phyloP scores from a whole-genome alignment of 2,329 filamentous ascomycete genomes.

The Penicillium sp. region DNA sequence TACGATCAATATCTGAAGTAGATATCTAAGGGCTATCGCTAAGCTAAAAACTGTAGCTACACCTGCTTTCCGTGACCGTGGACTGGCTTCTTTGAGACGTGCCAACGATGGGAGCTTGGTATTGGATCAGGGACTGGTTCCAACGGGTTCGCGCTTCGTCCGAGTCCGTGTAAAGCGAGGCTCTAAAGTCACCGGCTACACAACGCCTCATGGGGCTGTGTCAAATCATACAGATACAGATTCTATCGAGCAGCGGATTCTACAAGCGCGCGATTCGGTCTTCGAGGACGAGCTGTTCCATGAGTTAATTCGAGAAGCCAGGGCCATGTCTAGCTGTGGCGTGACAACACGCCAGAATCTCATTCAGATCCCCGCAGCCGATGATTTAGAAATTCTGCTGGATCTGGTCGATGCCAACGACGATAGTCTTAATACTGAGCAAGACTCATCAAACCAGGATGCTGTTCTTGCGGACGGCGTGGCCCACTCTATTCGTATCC shows the following conservation, averaged over 20 bases:
- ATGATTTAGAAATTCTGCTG: conserved; percentile 64
- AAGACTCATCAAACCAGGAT: conserved; percentile 27
- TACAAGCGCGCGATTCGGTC: conserved; percentile 54
- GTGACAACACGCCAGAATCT: conserved; percentile 66
- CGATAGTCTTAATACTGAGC: conserved; percentile 32
- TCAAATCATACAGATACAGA: conserved; percentile 25
- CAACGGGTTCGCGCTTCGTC: conserved; percentile 62
- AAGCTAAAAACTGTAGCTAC: conserved; percentile 47
- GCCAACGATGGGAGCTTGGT: conserved; percentile 74
- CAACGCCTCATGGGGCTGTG: conserved; percentile 30
- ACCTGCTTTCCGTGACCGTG: conserved; percentile 66
- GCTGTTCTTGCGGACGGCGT: conserved; percentile 66
- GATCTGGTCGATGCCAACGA: conserved; percentile 67
- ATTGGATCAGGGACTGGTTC: conserved; percentile 66
- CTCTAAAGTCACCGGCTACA: conserved; percentile 62
- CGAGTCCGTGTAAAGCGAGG: conserved; percentile 68
- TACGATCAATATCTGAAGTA: conserved; percentile 33
- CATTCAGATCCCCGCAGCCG: conserved; percentile 61
- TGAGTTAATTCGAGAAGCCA: conserved; percentile 82
- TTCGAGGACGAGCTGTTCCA: conserved; percentile 79
- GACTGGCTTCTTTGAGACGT: conserved; percentile 79
- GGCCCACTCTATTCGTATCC: conserved; percentile 70
- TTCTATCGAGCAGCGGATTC: conserved; percentile 41
- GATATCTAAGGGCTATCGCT: conserved; percentile 29
- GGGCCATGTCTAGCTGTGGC: conserved; percentile 70